Evolutionary conservation across 2,329 filamentous ascomycete genomes (phyloP).

Genomic region (Colletotrichum destructivum): DNA sequence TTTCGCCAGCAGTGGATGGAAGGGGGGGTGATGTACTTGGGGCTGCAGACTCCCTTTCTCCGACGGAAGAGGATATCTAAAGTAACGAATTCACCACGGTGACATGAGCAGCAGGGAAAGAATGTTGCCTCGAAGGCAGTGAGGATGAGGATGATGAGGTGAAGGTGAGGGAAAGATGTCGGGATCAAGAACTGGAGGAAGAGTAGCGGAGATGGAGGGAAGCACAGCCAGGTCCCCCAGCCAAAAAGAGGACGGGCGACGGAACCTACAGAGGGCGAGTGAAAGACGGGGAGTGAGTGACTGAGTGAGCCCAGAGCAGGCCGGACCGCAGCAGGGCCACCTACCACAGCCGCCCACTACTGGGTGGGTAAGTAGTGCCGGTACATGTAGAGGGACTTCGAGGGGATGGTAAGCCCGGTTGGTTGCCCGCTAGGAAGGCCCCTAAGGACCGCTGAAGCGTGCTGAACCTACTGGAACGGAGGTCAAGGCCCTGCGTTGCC

Average conservation of each 20-base stretch:
- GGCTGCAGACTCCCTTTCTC: background rate
- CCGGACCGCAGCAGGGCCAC: slow-evolving; percentile 39
- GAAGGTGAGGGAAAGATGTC: slow-evolving; percentile 36
- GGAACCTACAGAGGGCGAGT: slow-evolving; percentile 21
- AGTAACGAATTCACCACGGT: background rate
- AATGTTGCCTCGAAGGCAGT: slow-evolving; percentile 27
- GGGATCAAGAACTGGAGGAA: slow-evolving; percentile 34
- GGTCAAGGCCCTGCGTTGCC: background rate
- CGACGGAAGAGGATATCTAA: slow-evolving; percentile 12
- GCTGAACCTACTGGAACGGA: background rate
- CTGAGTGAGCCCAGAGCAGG: slow-evolving; percentile 29
- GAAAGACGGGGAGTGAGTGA: slow-evolving; percentile 5
- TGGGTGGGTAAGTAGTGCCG: slow-evolving; percentile 24
- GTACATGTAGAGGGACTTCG: background rate
- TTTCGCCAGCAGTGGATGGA: slow-evolving; percentile 30
- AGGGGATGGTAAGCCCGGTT: background rate
- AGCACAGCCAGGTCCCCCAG: slow-evolving; percentile 36
- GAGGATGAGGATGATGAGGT: slow-evolving; percentile 29
- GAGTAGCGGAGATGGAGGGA: slow-evolving; percentile 24
- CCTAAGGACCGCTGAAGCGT: slow-evolving; percentile 25
- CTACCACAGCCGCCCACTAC: slow-evolving; percentile 12
- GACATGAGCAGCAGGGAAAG: slow-evolving; percentile 6
- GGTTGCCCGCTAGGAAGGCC: background rate
- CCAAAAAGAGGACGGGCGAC: slow-evolving; percentile 24
- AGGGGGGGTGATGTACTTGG: slow-evolving; percentile 6